Conservation (phyloP, 1,284 basidiomycete genomes). For the Thelephora terrestris region DNA sequence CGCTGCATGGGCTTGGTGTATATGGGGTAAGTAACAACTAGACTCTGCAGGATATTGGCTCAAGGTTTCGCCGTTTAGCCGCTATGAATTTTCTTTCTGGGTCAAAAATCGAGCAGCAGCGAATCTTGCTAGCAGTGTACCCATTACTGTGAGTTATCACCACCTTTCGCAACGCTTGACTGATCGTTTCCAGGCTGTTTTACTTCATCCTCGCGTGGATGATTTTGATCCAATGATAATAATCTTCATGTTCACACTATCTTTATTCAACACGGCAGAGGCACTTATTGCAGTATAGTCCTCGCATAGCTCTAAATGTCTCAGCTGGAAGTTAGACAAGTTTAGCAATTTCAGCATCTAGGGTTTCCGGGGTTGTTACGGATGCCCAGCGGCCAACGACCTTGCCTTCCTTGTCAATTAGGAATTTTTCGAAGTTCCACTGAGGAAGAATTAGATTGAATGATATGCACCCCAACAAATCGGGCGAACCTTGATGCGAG, state of each 20-base stretch:
- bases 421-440: constrained; percentile 80
- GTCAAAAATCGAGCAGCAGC: constrained; percentile 81
- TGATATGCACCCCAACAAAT: neutral
- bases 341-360: constrained; percentile 59
- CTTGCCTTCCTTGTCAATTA: constrained; percentile 60
- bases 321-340: constrained; percentile 25
- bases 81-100: constrained; percentile 92
- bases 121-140: constrained; percentile 87
- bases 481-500: constrained; percentile 60
- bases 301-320: too few species aligned
- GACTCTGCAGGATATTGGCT: neutral
- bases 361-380: constrained; percentile 61
- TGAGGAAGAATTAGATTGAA: constrained; percentile 16
- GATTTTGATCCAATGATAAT: constrained; percentile 70
- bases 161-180: neutral
- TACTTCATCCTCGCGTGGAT: constrained; percentile 89
- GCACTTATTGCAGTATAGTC: too few species aligned
- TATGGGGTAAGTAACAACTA: constrained; percentile 64
- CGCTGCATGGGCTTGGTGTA: constrained; percentile 86
- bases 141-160: constrained; percentile 62
- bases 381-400: constrained; percentile 74
- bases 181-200: constrained; percentile 44
- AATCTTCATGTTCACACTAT: too few species aligned
- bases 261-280: too few species aligned
- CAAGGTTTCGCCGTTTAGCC: constrained; percentile 35